These are phyloP conservation scores for Entonaema liquescens DNA, from an alignment of 495 filamentous ascomycete genomes.

Conservation along the genomic window DNA sequence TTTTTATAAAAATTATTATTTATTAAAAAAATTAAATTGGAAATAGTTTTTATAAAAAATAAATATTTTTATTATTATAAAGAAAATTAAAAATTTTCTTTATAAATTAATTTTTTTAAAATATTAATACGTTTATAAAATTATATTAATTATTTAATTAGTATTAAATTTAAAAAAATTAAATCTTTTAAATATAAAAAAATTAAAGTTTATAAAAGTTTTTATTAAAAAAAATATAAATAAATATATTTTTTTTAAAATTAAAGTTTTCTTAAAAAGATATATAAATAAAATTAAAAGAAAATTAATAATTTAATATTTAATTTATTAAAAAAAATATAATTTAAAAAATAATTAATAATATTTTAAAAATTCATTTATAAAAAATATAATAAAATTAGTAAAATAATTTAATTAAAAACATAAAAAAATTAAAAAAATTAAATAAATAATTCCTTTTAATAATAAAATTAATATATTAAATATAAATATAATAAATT, in stretches of 20 bases:
- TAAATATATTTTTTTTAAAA: neutral
- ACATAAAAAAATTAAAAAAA: neutral
- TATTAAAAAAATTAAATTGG: neutral
- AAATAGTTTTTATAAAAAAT: neutral
- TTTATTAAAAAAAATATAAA: neutral
- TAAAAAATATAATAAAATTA: neutral
- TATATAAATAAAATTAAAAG: no score
- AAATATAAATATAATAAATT: neutral
- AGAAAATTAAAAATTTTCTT: neutral
- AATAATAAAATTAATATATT: no score
- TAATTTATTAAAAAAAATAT: no score
- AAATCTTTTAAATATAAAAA: neutral
- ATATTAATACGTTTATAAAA: neutral
- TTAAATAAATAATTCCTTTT: neutral
- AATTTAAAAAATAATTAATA: no score
- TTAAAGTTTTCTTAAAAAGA: neutral
- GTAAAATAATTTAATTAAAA: neutral
- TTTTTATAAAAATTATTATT: neutral
- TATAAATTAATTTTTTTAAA: neutral
- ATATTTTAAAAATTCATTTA: neutral
- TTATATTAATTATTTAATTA: neutral
- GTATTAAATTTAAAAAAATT: neutral
- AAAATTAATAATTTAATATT: no score
- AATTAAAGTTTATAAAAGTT: neutral
- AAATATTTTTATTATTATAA: neutral